Evolutionary conservation across 208 protist genomes (phyloP), one percentile per base, ranked within the genome.

Genomic region (Leptomonas pyrrhocoris): DNA sequence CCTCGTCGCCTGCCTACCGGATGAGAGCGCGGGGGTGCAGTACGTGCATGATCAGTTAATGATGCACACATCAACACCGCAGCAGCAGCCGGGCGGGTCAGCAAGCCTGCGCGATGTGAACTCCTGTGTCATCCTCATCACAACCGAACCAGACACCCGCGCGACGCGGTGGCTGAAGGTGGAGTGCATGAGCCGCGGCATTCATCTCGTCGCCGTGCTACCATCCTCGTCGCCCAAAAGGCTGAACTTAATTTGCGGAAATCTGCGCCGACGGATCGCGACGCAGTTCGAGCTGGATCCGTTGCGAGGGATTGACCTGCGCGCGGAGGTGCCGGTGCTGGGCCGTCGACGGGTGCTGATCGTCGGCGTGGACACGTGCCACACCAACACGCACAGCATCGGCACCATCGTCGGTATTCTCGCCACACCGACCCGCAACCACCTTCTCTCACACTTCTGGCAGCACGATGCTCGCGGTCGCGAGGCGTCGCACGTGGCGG

Each of bases 361-460:
- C 36, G 68, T 97, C 55, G 93, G 93, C 30, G 81, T 97, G 16
- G 93, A 97, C 59, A 68, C 83, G 1, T 97, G 93, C 67, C 90
- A 97, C 83, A 97, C 90, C 7, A 84, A 72, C 57, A 79, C 77
- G 16, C 54, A 78, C 30, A 94, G 83, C 57, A 85, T 85, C 12
- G 89, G 90, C 40, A 74, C 77, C 30, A 74, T 93, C 46, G 86
- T 93, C 23, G 90, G 88, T n/a, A 84, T 94, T 19, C 74, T 97
- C 21, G 68, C 53, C 53, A 83, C 77, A 0, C 80, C 81, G 5
- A 51, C 83, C 46, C 25, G 49, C 12, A 90, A 88, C 60, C 84
- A 88, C 57, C 42, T 94, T 8, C 45, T 95, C 34, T 78, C 88
- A 2, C 61, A 82, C 57, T 95, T 97, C 54, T 97, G 90, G 90